Percentiles rank a stretch among this genome's conserved stretches.
Evolutionary conservation across 2,329 filamentous ascomycete species (phyloP).

Genomic region (Nemania sp.): DNA sequence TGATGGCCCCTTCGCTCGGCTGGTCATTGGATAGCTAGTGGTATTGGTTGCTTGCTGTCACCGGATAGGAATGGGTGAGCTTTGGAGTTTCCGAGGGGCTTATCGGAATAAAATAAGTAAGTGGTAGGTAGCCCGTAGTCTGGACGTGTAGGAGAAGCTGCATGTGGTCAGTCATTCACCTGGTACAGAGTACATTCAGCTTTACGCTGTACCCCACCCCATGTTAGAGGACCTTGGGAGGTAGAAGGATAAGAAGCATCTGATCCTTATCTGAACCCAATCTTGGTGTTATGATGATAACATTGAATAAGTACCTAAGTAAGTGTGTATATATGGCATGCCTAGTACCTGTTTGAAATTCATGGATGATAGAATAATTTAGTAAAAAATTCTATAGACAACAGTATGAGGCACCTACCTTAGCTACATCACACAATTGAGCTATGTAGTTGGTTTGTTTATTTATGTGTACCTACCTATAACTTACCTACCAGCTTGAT

Average conservation of each 20-base stretch:
- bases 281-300: too few species aligned
- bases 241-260: neutral
- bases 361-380: too few species aligned
- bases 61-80: neutral
- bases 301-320: too few species aligned
- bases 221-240: neutral
- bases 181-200: neutral
- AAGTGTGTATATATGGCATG: too few species aligned
- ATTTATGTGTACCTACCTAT: too few species aligned
- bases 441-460: too few species aligned
- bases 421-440: neutral
- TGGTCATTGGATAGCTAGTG: neutral
- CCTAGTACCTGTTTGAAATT: too few species aligned
- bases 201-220: neutral
- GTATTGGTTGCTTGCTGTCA: neutral
- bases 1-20: neutral
- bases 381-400: too few species aligned
- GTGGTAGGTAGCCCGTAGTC: too few species aligned
- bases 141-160: slow-evolving; percentile 14
- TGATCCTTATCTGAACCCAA: too few species aligned
- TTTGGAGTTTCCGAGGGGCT: slow-evolving; percentile 9
- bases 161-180: neutral
- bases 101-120: too few species aligned
- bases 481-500: too few species aligned
- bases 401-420: neutral